Evolutionary conservation across 2,329 filamentous ascomycete species (phyloP).

Genomic region (Talaromyces amestolkiae): DNA sequence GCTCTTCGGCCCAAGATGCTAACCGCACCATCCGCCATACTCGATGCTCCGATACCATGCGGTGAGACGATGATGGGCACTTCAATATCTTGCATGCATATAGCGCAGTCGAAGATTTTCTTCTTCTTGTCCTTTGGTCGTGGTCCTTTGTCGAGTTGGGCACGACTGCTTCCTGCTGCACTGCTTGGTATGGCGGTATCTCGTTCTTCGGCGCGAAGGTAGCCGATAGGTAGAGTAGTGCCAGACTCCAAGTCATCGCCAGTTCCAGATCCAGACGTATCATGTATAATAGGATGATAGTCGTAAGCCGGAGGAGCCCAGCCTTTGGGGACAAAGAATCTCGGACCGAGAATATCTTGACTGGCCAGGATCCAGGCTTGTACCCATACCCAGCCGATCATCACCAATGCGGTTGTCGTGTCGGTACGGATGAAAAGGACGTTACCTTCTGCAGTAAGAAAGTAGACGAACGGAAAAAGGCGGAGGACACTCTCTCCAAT

Average conservation of each 20-base stretch:
- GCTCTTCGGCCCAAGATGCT: constrained; percentile 73
- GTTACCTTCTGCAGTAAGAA: constrained; percentile 75
- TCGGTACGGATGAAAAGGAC: constrained; percentile 75
- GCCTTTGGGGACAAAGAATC: constrained; percentile 74
- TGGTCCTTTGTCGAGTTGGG: constrained; percentile 34
- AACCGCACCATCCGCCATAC: constrained; percentile 46
- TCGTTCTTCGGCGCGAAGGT: constrained; percentile 52
- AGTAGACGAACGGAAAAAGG: constrained; percentile 77
- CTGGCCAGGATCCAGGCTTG: constrained; percentile 75
- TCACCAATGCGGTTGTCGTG: constrained; percentile 59
- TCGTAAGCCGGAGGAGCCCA: constrained; percentile 73
- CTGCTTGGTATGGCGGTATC: constrained; percentile 37
- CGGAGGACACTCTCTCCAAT: constrained; percentile 77
- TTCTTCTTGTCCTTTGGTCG: constrained; percentile 50
- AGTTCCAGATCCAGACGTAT: constrained; percentile 31
- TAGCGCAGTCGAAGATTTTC: constrained; percentile 80
- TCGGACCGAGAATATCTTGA: constrained; percentile 81
- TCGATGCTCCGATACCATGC: constrained; percentile 51
- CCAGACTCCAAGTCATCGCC: constrained; percentile 79
- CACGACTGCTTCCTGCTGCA: constrained; percentile 24
- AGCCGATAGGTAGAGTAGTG: constrained; percentile 71
- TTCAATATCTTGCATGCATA: constrained; percentile 88
- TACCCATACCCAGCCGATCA: constrained; percentile 79
- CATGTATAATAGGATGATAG: constrained; percentile 82
- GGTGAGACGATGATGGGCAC: constrained; percentile 67